These are phyloP conservation scores for Talinum fruticosum DNA, from an alignment of 148 eudicot genomes.

Conservation along the genomic window DNA sequence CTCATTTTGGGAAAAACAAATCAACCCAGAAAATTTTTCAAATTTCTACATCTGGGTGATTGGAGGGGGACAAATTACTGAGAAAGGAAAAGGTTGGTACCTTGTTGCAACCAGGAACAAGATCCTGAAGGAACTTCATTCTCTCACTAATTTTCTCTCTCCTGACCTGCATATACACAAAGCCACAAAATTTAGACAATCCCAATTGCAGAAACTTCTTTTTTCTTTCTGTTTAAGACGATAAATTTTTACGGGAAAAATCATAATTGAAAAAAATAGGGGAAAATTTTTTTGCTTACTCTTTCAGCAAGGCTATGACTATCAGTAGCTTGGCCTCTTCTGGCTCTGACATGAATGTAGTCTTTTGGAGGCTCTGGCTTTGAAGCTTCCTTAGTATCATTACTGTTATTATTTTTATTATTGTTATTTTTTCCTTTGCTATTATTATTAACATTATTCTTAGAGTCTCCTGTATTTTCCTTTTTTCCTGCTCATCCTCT, in stretches of 20 bases:
- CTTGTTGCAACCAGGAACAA: constrained; percentile 94
- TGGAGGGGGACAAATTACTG: neutral
- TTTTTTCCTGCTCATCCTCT: constrained; percentile 18
- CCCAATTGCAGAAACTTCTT: neutral
- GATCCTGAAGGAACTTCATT: constrained; percentile 55
- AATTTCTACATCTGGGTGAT: neutral
- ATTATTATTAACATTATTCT: neutral
- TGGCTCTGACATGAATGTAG: constrained; percentile 66
- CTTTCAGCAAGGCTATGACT: constrained; percentile 72
- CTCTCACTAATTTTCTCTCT: constrained; percentile 85
- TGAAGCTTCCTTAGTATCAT: constrained; percentile 23
- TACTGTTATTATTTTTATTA: neutral
- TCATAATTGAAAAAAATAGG: neutral
- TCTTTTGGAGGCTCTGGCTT: constrained; percentile 49
- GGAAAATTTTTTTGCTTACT: constrained; percentile 24
- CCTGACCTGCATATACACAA: constrained; percentile 47
- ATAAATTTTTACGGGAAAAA: neutral
- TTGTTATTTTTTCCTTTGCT: constrained; percentile 11
- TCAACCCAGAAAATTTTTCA: neutral
- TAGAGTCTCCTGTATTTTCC: constrained; percentile 18
- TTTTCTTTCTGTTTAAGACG: neutral
- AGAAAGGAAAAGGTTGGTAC: constrained; percentile 25
- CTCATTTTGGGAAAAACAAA: constrained; percentile 1
- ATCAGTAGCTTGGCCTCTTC: constrained; percentile 58
- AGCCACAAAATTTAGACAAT: neutral